Evolutionary conservation across 2,329 filamentous ascomycete genomes (phyloP), one percentile per base, ranked within the genome.

Genomic region (Fusarium newnesense): DNA sequence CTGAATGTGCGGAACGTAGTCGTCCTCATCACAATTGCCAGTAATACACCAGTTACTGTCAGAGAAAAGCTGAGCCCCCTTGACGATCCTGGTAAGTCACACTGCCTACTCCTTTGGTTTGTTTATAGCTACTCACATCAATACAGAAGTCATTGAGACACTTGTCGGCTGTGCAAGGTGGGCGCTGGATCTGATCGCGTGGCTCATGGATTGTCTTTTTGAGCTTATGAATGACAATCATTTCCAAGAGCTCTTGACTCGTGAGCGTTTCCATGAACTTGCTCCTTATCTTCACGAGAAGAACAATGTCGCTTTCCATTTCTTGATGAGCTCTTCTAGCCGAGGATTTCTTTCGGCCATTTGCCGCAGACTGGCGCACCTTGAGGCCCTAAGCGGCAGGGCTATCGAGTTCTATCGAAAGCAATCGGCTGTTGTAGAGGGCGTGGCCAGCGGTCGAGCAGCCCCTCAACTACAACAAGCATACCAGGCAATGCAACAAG

Each of bases 151-250:
- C 18, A 88, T 96, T 5, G 89, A 91, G 44, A 89, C 91, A 49
- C 84, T 97, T 16, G 88, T 91, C 9, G 93, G 94, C 28, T 92
- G 94, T 61, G 90, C 93, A 8, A 91, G 89, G 78, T 98, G 95
- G 95, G 89, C 90, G 1, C 85, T 95, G 40, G 92, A 96, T 68
- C 85, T 97, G 19, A 81, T 92, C 50, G 85, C 87, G 5, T 92
- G 90, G 88, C 79, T 92, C 16, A 84, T 85, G n/a, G 89, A 92
- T 75, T 85, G 85, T 24, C 82, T 92, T 5, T 89, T 91, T 69
- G 82, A 85, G 44, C 84, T 92, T 16, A 83, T 87, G 56, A 85
- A 86, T 56, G 88, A 90, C 66, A 77, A 78, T 7, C 83, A 84
- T 52, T 89, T 90, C 71, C 84, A 86, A 76, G 81, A 83, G 44